Evolutionary conservation across 2,329 filamentous ascomycete species (phyloP), one percentile per base, ranked within the genome.

Genomic region (Microsporum ferrugineum): DNA sequence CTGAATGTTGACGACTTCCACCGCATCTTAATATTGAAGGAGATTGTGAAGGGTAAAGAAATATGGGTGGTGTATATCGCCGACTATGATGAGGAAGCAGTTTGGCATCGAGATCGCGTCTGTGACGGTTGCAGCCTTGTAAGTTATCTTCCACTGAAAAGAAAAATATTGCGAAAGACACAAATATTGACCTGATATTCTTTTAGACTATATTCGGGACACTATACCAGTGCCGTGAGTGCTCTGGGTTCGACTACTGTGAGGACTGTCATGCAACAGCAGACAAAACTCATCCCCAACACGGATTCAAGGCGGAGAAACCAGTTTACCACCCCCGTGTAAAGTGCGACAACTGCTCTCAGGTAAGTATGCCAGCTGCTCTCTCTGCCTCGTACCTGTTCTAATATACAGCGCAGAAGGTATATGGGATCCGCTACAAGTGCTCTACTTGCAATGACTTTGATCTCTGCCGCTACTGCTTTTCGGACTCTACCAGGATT

Each of bases 31-130:
- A 53, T 60, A 3, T 17, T 14, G 12, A 41, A 57, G 14, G 59
- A 41, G 5, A 57, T 10, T 2, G 14, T 60, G 47, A 57, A 57
- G 3, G 59, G 36, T 2, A 60, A 57, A 29, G 43, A 41, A 31
- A 60, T 57, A 17, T 60, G 59, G 59, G 49, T 60, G 27, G 59
- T 60, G n/a, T 53, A 60, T 12, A 60, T 60, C 36, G 45, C 45
- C 27, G 33, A 34, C 33, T 38, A 17, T 23, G 59, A 38, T n/a
- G 59, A 60, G 31, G 12, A 60, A 6, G 49, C 47, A n/a, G 36
- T 39, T 17, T 60, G 59, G 59, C 49, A 60, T n/a, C 51, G 33
- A 33, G 59, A 60, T 53, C 8, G 29, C n/a, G 5, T 56, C 7
- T 60, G 59, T 47, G 49, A 60, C 36, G 59, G 59, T 31, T 60